Base-by-base conservation (phyloP, 192 early-diverging fungal genomes). In the Spizellomyces sp. region DNA sequence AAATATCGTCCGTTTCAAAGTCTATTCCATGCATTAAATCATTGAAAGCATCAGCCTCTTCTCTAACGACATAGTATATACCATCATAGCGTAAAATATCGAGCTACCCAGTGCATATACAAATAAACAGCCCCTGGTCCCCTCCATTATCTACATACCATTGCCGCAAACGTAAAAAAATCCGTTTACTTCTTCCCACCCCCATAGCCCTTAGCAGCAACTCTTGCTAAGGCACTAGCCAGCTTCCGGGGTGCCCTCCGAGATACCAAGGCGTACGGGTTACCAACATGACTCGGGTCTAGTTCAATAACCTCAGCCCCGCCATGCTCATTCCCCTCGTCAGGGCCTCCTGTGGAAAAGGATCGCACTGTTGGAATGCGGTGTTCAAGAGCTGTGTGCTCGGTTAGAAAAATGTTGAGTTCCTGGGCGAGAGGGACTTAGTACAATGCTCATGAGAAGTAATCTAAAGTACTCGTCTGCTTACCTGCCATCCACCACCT, bases 401-500 rank as follows among this genome's bases (percentile, higher is more conserved):
- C 66, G 5, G 58, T 41, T 45, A 74, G 45, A 47, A 74, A 74
- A 5, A 45, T 70, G 45, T 41, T 43, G 9, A 70, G 60, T 10
- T 70, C 69, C 46, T 67, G 46, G 0, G 41, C 8, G 9, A 47
- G 10, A 36, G 44, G 3, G 27, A 61, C 14, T 61, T 0, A 36
- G 27, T 36, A 36, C 27, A 36, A 36, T 36, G 27, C 27, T 36
- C 3, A 36, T 36, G 27, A 36, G 3, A 36, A 36, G 3, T 36
- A 36, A 36, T 36, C 27, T 3, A 36, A 36, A 36, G 27, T 36
- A 36, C 27, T 36, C 27, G 27, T 36, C 3, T 36, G 27, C 65
- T 14, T 44, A 69, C 67, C 58, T 75, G 67, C 74, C 74, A 75
- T 7, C 74, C 74, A 45, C 74, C 74, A 9, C 74, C 74, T 10